Evolutionary conservation across 768 basidiomycete genomes (phyloP), one percentile per base, ranked within the genome.

Genomic region (Scleroderma bovista): DNA sequence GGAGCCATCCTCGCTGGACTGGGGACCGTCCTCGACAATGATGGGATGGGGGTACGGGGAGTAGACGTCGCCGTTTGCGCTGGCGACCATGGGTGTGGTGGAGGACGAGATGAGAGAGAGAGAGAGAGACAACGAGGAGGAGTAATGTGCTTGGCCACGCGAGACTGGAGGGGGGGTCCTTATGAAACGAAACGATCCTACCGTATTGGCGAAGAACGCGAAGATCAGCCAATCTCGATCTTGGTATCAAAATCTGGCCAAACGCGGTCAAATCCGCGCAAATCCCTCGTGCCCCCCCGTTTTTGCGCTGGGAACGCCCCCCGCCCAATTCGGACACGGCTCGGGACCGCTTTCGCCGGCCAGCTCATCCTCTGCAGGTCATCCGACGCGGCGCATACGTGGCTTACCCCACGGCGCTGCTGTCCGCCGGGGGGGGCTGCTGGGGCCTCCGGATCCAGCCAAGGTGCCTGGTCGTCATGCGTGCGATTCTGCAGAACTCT

Each of bases 1-100:
- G 46, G 86, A 87, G 61, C 83, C 80, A 60, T 86, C 86, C 62
- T 87, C 85, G 65, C 82, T 84, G 20, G 83, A 85, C 68, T 81
- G 83, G 39, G 77, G 75, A 34, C 82, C 78, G 60, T 86, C 84
- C 62, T 86, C 86, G 51, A 73, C 67, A 52, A 74, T 69, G 65
- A 77, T 73, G 51, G 61, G 55, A 49, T 72, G 69, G 44, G 76
- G 76, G 66, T 80, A 81, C 16, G 80, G 76, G 12, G 80, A 71
- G 62, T 76, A 83, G 44, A 79, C 70, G 67, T 80, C 81, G 68
- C 71, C 69, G 68, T 71, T 71, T 45, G 72, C 52, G 61, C 75
- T 76, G 61, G 72, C 73, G 66, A 83, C 83, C 83, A 86, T 85
- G 62, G 63, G 66, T 44, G 57, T 42, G 51, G 44, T 17, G 41